phyloP scores from a whole-genome alignment of 306 rosid species.

The Vigna hirtella region DNA sequence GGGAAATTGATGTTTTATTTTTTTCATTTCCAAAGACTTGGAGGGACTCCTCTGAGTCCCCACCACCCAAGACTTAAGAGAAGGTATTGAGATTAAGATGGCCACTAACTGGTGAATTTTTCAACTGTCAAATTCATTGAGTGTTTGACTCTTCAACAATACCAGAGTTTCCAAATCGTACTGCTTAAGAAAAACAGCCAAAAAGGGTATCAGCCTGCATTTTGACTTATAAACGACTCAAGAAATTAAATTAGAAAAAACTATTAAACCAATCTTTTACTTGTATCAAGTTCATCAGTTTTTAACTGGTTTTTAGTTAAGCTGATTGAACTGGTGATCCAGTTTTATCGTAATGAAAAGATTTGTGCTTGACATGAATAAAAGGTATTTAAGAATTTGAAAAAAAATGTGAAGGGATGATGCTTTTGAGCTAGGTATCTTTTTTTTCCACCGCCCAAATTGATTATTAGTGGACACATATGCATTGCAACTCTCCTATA shows the following conservation, averaged over 20 bases:
- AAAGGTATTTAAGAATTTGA: too few relatives aligned
- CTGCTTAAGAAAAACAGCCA: not conserved
- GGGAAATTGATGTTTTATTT: conserved; percentile 31
- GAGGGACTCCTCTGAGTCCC: conserved; percentile 22
- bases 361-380: too few relatives aligned
- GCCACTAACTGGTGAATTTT: conserved; percentile 33
- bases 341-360: too few relatives aligned
- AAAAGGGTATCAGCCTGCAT: not conserved
- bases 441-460: conserved; percentile 3
- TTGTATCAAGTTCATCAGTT: too few relatives aligned
- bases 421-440: too few relatives aligned
- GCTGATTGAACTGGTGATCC: too few relatives aligned
- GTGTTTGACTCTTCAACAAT: conserved; percentile 25
- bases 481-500: not conserved
- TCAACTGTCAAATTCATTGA: conserved; percentile 21
- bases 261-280: too few relatives aligned
- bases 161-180: not conserved
- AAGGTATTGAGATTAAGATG: conserved; percentile 21
- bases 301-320: too few relatives aligned
- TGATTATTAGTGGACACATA: not conserved
- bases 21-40: conserved; percentile 3
- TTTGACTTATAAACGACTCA: not conserved
- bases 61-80: conserved; percentile 40
- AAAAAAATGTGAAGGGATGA: too few relatives aligned
- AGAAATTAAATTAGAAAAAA: too few relatives aligned